Evolutionary conservation across 257 asterid species (phyloP), one percentile per base, ranked within the genome.

Genomic region (Voacanga thouarsii): DNA sequence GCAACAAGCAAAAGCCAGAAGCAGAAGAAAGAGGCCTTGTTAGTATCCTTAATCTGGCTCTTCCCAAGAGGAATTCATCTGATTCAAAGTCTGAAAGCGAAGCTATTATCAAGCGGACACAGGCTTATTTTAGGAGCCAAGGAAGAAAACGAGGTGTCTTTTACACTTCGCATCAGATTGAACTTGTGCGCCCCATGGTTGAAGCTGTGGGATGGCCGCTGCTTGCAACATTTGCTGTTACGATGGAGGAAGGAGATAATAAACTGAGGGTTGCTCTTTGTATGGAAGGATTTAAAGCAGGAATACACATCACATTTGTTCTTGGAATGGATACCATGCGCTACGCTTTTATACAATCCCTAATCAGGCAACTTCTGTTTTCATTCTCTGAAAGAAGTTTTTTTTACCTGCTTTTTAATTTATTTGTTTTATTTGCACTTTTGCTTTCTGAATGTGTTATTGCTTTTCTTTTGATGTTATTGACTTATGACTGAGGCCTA

Each of bases 301-400:
- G 99, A 75, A 92, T 96, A 89, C 98, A 88, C 87, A 89, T 96
- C 82, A 90, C 99, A 69, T 92, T 93, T 87, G 91, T 89, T 80
- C 95, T 96, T 76, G 94, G 95, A 86, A 96, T 96, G 98, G 99
- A 96, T 86, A 96, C 98, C 56, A 96, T 92, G 97, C 97, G 99
- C 83, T 96, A 96, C 74, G 99, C 99, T 72, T 90, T 93, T 75
- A 88, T 96, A 84, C 92, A 98, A 55, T 93, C 98, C 77, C 89
- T 96, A 85, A 89, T 96, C 77, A 89, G 99, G 99, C 90, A 91
- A 86, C 75, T 80, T 72, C 74, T 70, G 12, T 67, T 33, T 75
- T 51, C 63, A 67, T 60, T 76, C 79, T 59, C 12, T 67, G 28
- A 33, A 33, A 33, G 4, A 28, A 12, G 4, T 12, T 21, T 33